Evolutionary conservation across 305 asterid species (phyloP).

Genomic region (Plantago coronopus): DNA sequence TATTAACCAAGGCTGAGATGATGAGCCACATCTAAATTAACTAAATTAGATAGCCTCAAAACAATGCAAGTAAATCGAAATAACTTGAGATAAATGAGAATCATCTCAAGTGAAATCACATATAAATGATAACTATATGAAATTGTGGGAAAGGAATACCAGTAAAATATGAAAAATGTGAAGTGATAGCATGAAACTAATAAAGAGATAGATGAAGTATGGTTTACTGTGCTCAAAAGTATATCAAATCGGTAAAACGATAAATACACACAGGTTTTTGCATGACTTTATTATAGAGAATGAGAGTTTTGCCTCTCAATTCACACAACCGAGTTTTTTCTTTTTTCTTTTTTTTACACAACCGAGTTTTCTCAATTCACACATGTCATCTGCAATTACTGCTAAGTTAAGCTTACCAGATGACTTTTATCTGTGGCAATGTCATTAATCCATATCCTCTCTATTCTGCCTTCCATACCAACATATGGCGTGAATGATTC

Average conservation of each 20-base stretch:
- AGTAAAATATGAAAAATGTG: not conserved
- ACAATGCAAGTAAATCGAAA: too few relatives aligned
- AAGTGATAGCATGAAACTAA: too few relatives aligned
- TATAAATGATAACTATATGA: not conserved
- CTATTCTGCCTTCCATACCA: conserved; percentile 80
- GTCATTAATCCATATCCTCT: conserved; percentile 91
- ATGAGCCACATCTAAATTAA: too few relatives aligned
- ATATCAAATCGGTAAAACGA: too few relatives aligned
- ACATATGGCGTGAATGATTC: conserved; percentile 80
- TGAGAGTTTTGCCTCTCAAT: not conserved
- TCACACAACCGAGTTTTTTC: not conserved
- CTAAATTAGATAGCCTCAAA: too few relatives aligned
- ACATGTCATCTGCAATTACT: too few relatives aligned
- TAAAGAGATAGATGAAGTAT: not conserved
- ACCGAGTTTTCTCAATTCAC: too few relatives aligned
- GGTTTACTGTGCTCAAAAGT: too few relatives aligned
- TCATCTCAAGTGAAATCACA: not conserved
- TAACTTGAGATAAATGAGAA: too few relatives aligned
- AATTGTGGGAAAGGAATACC: not conserved
- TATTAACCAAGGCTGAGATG: too few relatives aligned
- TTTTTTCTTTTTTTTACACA: too few relatives aligned
- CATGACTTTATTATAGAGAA: not conserved
- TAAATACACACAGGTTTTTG: too few relatives aligned
- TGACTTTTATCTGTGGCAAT: conserved; percentile 70
- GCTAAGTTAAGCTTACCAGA: conserved; percentile 38